Base-by-base conservation (phyloP, 306 rosid species). In the Mimosa pudica region DNA sequence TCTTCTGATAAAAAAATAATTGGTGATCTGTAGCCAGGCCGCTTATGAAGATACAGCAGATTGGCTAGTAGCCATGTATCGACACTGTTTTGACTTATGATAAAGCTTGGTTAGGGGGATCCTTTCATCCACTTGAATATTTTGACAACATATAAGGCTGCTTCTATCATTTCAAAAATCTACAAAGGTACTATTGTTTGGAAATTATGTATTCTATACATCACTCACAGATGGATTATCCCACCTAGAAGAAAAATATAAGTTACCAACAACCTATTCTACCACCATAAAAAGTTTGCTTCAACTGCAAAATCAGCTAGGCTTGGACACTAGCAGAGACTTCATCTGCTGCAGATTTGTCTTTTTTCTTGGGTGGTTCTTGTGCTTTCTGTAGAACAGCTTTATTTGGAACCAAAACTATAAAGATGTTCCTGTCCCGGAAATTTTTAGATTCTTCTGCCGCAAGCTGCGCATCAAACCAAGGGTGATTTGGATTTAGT, bases 401-500 rank as follows among this genome's bases (percentile, higher is more conserved):
- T 89, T 91, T 93, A 70, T 96, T 96, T 60, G 98, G 99, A 81
- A 86, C 89, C 85, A 96, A 82, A 77, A 87, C 57, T 87, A 96
- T 87, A 82, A 63, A 86, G 38, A 96, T 79, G 81, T 89, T 93
- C 83, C 91, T 86, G 84, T 96, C 98, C n/a, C 92, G 86, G 71
- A 96, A 90, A 89, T 81, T 93, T 82, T 89, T 93, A 67, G 91
- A 82, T 82, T 93, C 99, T 87, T 93, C 99, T 13, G 91, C 73
- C 80, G 89, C 99, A 84, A 93, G 91, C 99, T 96, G 94, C 87
- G 84, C 61, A 66, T 47, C 30, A 88, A 55, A 80, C 80, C 76
- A 67, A 44, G 68, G 49, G 82, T 72, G 78, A 74, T 76, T 71
- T 68, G 44, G 70, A 17, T 82, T n/a, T 71, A 66, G 71, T n/a